These are phyloP conservation scores for Aspergillus pseudotamarii DNA, from an alignment of 2,329 filamentous ascomycete species.

Conservation along the genomic window DNA sequence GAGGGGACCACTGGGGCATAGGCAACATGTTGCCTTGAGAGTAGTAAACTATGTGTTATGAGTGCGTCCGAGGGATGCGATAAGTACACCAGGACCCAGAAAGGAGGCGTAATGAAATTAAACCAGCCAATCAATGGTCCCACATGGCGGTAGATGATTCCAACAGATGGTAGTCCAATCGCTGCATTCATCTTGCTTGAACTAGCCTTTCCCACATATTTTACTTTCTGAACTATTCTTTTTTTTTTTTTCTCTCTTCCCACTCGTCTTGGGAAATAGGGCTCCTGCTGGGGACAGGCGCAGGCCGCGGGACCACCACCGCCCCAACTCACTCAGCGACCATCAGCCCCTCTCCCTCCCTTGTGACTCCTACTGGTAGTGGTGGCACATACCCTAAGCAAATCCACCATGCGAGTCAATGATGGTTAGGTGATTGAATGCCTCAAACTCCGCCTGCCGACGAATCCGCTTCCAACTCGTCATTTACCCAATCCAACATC, in stretches of 20 bases:
- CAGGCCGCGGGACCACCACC: conserved; percentile 4
- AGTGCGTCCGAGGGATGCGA: not conserved
- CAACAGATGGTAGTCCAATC: conserved; percentile 1
- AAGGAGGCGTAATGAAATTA: conserved; percentile 6
- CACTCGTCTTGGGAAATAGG: conserved; percentile 3
- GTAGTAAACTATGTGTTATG: conserved; percentile 7
- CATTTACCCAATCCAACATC: conserved; percentile 9
- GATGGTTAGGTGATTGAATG: conserved; percentile 10
- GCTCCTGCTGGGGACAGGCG: conserved; percentile 4
- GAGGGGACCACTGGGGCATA: not conserved
- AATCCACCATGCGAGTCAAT: conserved; percentile 7
- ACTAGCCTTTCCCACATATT: conserved; percentile 1
- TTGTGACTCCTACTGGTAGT: conserved; percentile 10
- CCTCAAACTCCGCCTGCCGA: conserved; percentile 1
- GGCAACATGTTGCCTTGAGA: conserved; percentile 2
- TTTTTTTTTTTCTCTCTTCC: no score
- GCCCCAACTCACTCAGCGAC: conserved; percentile 1
- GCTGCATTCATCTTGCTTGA: conserved; percentile 4
- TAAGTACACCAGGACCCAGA: conserved; percentile 1
- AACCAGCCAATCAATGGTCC: conserved; percentile 4
- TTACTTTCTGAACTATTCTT: not conserved
- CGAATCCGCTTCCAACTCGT: conserved; percentile 6
- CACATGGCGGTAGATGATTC: conserved; percentile 6
- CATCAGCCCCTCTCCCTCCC: conserved; percentile 2
- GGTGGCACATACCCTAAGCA: conserved; percentile 3